Evolutionary conservation across 2,329 filamentous ascomycete genomes (phyloP), one percentile per base, ranked within the genome.

Genomic region (Daldinia sp.): DNA sequence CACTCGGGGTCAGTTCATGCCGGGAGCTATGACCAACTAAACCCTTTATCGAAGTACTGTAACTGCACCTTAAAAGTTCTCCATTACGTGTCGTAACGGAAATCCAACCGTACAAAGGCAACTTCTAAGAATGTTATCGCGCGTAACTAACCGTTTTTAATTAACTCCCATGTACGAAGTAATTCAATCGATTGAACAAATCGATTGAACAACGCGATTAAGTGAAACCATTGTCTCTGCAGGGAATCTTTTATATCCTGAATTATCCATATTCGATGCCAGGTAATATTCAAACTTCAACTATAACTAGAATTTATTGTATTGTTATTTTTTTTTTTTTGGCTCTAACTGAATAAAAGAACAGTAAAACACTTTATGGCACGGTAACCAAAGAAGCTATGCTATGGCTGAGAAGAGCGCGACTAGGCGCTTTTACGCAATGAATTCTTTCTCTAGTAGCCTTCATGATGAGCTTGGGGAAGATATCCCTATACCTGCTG

Each of bases 401-500:
- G 64, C 33, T 26, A 64, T 62, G 64, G 60, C 44, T 37, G 50
- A 60, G 55, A 65, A 15, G 50, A 59, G 60, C 23, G 23, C 41
- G 39, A 56, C 23, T 6, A 41, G 68, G 12, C 28, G 51, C 10
- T 15, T 23, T n/a, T 41, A 56, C 41, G 60, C 13, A 61, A 39
- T 60, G 51, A n/a, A 54, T 20, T 3, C 50, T 18, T 7, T 26
- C 30, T 46, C 61, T 42, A 26, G 12, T 46, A 12, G 15, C 18
- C 37, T 37, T n/a, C 23, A 55, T 28, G 50, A 57, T 28, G 60
- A 63, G 30, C 15, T 64, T 35, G 55, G 23, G 10, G 57, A 50
- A 26, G 48, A 63, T 50, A 6, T 62, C 30, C 33, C 23, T 5
- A 42, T 66, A 41, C 37, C 56, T 26, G 42, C 65, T 5, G 61